Base-by-base conservation (phyloP, 805 yeast genomes). In the Ogataea ganodermae region DNA sequence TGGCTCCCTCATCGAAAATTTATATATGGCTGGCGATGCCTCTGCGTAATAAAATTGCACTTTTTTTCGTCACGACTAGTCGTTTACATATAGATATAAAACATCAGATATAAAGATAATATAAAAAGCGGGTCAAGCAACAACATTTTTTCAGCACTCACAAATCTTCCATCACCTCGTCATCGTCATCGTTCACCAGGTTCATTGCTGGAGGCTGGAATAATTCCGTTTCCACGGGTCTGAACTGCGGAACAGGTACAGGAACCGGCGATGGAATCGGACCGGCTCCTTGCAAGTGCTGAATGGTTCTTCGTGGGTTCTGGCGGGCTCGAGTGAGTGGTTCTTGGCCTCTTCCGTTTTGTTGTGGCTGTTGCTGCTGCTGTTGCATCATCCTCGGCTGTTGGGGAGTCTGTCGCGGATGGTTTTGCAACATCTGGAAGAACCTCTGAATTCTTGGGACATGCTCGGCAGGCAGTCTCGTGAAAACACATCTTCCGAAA, bases 81-180 rank as follows among this genome's bases (percentile, higher is more conserved):
- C 33, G 42, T 28, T 17, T 26, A 24, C 17, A 38, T 26, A 38
- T 38, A 28, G 21, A 23, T 14, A 18, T 22, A 36, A 36, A 36
- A 18, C 13, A 30, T 30, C 33, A 30, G 14, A 14, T 30, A 30
- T 12, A 22, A 22, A 22, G 6, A 30, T 7, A 28, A 10, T n/a
- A 30, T 13, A 30, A 30, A 35, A 21, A 36, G 40, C 40, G 40
- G 30, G 24, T 24, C 32, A 38, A 27, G 42, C 32, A 27, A 38
- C 42, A 22, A 27, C 22, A 20, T 6, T 26, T 33, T 23, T 38
- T 13, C 9, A 4, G 7, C 38, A 24, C 22, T 45, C 49, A 52
- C 31, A 58, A 49, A 40, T 58, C 69, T 39, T 74, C 76, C 48
- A 74, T 58, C 30, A 74, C 62, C 52, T 76, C 80, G 28, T 79